phyloP scores from a whole-genome alignment of 805 yeast genomes.

The Zygosaccharomyces gambellarensis region DNA sequence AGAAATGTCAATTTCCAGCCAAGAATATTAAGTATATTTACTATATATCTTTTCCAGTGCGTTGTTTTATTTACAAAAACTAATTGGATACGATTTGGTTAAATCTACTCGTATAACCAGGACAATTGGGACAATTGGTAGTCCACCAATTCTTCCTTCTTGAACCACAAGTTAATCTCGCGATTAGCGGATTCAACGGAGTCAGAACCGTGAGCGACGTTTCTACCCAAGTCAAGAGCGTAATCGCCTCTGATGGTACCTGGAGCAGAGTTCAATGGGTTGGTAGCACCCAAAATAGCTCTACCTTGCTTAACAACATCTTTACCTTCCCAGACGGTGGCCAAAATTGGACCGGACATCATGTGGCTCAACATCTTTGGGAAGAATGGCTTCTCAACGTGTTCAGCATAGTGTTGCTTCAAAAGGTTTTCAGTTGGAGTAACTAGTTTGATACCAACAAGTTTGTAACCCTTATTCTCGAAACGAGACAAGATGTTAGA shows the following conservation, averaged over 20 bases:
- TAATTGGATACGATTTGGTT: not conserved
- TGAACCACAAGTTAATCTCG: slow-evolving; percentile 97
- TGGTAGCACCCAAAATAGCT: slow-evolving; percentile 96
- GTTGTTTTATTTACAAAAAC: slow-evolving; percentile 4
- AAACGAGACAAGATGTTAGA: slow-evolving; percentile 86
- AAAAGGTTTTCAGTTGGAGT: slow-evolving; percentile 81
- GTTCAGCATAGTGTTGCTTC: slow-evolving; percentile 93
- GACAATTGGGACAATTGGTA: slow-evolving; percentile 81
- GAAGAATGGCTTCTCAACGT: slow-evolving; percentile 95
- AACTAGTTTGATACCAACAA: slow-evolving; percentile 90
- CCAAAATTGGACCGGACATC: slow-evolving; percentile 97
- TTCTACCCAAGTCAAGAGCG: slow-evolving; percentile 98
- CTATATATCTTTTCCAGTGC: not conserved
- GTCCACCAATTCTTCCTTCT: slow-evolving; percentile 89
- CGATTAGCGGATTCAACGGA: slow-evolving; percentile 95
- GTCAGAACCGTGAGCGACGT: slow-evolving; percentile 99
- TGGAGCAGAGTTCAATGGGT: slow-evolving; percentile 95
- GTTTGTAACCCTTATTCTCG: slow-evolving; percentile 95
- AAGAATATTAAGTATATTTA: slow-evolving; percentile 1
- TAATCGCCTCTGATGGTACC: slow-evolving; percentile 99
- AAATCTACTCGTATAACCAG: slow-evolving; percentile 87
- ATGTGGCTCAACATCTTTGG: slow-evolving; percentile 93
- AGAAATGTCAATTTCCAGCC: not conserved
- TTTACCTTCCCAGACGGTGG: slow-evolving; percentile 99
- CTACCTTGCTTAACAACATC: slow-evolving; percentile 99